A percentile compares a stretch with the other conserved stretches of the same genome.
These are phyloP conservation scores for Aureobasidium sp. DNA, from an alignment of 2,329 filamentous ascomycete species.

Conservation along the genomic window DNA sequence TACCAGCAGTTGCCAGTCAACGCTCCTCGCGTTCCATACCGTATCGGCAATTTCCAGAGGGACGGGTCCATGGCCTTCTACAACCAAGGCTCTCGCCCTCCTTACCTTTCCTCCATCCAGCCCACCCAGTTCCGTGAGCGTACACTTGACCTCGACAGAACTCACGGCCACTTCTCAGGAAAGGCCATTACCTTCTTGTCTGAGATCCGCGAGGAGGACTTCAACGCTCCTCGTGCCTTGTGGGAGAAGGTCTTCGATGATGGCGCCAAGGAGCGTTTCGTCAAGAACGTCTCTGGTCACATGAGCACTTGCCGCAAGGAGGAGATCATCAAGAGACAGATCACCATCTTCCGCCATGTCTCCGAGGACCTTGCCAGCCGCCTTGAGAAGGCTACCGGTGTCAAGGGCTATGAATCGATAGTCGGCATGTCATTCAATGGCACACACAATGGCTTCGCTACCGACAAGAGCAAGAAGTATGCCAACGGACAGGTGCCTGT, in stretches of 20 bases:
- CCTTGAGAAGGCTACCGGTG: conserved; percentile 56
- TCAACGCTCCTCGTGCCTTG: conserved; percentile 49
- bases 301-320: conserved; percentile 52
- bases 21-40: conserved; percentile 49
- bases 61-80: conserved; percentile 64
- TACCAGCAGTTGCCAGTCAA: conserved; percentile 53
- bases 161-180: conserved; percentile 44
- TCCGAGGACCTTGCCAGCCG: conserved; percentile 50
- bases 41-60: conserved; percentile 59
- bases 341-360: conserved; percentile 58
- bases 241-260: conserved; percentile 59
- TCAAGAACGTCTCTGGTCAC: conserved; percentile 55
- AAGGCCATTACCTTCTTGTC: conserved; percentile 45
- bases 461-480: conserved; percentile 36
- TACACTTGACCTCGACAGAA: conserved; percentile 41
- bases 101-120: conserved; percentile 49
- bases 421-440: conserved; percentile 51
- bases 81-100: conserved; percentile 55
- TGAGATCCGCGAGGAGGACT: conserved; percentile 47
- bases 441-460: conserved; percentile 54
- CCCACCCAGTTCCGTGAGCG: conserved; percentile 44
- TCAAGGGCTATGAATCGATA: conserved; percentile 55
- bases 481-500: conserved; percentile 46
- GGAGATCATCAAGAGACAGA: conserved; percentile 58
- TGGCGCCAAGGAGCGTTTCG: conserved; percentile 49